Evolutionary conservation across 441 rosid genomes (phyloP).

Genomic region (Eutrema salsugineum): DNA sequence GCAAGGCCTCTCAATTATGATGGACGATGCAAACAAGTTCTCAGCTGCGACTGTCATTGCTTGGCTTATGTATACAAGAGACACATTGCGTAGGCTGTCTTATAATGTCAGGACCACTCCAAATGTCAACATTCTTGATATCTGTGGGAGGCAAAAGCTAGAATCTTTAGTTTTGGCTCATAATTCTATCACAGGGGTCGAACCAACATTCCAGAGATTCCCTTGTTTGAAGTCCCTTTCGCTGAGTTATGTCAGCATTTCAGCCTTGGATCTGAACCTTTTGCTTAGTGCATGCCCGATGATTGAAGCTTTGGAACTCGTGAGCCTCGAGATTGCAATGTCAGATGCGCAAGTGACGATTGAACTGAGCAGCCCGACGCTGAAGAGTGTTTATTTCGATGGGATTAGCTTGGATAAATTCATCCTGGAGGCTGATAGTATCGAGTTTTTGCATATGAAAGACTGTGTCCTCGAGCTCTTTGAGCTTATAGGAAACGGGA

Average conservation of each 20-base stretch:
- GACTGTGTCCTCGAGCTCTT: slow-evolving; percentile 67
- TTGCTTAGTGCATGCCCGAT: slow-evolving; percentile 62
- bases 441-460: slow-evolving; percentile 64
- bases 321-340: slow-evolving; percentile 57
- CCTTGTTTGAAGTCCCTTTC: slow-evolving; percentile 77
- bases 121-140: slow-evolving; percentile 66
- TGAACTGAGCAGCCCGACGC: slow-evolving; percentile 55
- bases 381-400: slow-evolving; percentile 60
- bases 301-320: slow-evolving; percentile 56
- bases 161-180: slow-evolving; percentile 53
- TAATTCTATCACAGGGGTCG: slow-evolving; percentile 57
- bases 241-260: slow-evolving; percentile 56
- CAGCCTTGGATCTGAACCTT: slow-evolving; percentile 63
- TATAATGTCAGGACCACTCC: slow-evolving; percentile 63
- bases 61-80: slow-evolving; percentile 80
- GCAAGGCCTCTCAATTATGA: slow-evolving; percentile 57
- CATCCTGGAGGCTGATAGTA: slow-evolving; percentile 63
- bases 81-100: slow-evolving; percentile 49
- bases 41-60: slow-evolving; percentile 69
- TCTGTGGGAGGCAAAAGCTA: slow-evolving; percentile 70
- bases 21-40: slow-evolving; percentile 67
- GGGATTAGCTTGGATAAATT: slow-evolving; percentile 70
- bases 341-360: slow-evolving; percentile 70
- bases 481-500: slow-evolving; percentile 72
- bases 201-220: slow-evolving; percentile 67